Base-by-base conservation (phyloP, 306 rosid genomes). In the Lagenaria siceraria region DNA sequence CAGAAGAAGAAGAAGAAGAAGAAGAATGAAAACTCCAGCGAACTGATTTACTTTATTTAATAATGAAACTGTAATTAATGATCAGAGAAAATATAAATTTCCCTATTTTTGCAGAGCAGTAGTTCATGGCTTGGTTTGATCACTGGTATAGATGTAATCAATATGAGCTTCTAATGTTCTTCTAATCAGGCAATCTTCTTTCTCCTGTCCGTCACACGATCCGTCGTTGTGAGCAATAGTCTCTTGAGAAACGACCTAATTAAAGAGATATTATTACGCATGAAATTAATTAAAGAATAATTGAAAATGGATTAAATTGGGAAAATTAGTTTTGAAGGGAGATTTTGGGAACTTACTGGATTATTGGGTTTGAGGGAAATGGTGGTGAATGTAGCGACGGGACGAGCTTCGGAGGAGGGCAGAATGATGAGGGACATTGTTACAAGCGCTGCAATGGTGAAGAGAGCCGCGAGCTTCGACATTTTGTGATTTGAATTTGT, bases 111-210 rank as follows among this genome's bases (percentile, higher is more conserved):
- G 36, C 36, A 33, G 36, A 33, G 36, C 5, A 33, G 8, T 51
- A 51, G 8, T 53, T 53, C 81, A 79, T 14, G 91, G 87, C 31
- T 86, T 82, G 27, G 80, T 81, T 60, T 3, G 52, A 18, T 49
- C 83, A 82, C 85, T 87, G 8, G 97, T 87, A 27, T 93, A 93
- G 81, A 93, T 87, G 60, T 93, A 93, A 87, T 93, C 97, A 3
- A 78, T 12, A 80, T 94, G 96, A 55, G 94, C 98, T 2, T 27
- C 78, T 19, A 90, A 81, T 0, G 94, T 88, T 82, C 97, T 90
- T 79, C 91, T 87, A 79, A 70, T 80, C 89, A 94, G 80, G 82
- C 98, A 94, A 24, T 84, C 95, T 21, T 90, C 89, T 29, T 69
- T 74, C 3, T 21, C 82, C 9, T 21, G 8, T 33, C 83, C 88